Conservation (phyloP, 139 green algal species). For the Nannochloris sp. region DNA sequence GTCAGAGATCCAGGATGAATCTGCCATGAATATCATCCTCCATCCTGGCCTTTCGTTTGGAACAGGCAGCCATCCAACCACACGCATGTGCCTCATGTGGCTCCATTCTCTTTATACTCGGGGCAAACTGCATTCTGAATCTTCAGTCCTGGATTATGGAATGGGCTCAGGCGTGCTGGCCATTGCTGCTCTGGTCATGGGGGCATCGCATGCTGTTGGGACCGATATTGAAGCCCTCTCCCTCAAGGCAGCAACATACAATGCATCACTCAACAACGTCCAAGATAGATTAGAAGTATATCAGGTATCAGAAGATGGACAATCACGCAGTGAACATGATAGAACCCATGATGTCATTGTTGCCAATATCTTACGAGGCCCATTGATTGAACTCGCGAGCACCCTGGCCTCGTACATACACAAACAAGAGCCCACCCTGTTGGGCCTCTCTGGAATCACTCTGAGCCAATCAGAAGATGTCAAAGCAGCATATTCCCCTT, state of each 20-base stretch:
- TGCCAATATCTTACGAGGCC: conserved; percentile 77
- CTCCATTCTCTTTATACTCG: conserved; percentile 12
- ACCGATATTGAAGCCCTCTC: conserved; percentile 66
- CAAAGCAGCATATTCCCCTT: conserved; percentile 13
- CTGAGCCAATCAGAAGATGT: conserved; percentile 30
- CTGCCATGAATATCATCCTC: conserved; percentile 55
- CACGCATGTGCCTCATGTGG: conserved; percentile 66
- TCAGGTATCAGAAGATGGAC: conserved; percentile 14
- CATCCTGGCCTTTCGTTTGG: conserved; percentile 81
- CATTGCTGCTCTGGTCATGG: conserved; percentile 56
- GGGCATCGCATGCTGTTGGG: conserved; percentile 46
- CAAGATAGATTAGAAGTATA: conserved; percentile 4
- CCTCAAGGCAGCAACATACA: conserved; percentile 42
- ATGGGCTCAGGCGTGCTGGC: conserved; percentile 72
- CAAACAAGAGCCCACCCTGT: conserved; percentile 20
- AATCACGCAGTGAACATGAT: not conserved
- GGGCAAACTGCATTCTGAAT: not conserved
- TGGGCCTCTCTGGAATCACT: conserved; percentile 62
- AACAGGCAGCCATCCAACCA: conserved; percentile 86
- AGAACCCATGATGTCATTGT: conserved; percentile 7
- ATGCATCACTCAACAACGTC: conserved; percentile 63
- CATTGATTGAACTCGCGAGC: conserved; percentile 49
- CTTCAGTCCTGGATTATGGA: conserved; percentile 67
- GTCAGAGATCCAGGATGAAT: conserved; percentile 29
- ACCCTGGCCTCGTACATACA: conserved; percentile 30